Evolutionary conservation across 805 yeast genomes (phyloP).

Genomic region (Starmera quercuum): DNA sequence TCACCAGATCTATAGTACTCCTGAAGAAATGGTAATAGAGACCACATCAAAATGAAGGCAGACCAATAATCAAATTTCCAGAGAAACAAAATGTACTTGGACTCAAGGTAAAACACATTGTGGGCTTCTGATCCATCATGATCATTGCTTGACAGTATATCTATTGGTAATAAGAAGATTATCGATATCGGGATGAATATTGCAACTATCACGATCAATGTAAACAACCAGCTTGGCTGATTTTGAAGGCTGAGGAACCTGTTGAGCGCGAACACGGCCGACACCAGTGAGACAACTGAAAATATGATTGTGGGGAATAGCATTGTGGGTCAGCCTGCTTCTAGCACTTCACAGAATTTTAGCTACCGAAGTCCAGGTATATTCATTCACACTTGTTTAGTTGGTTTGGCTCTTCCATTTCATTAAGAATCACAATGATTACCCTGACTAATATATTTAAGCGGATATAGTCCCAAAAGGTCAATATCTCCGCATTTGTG

Average conservation of each 20-base stretch:
- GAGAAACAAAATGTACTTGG: conserved; percentile 40
- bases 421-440: too few relatives aligned
- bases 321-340: too few relatives aligned
- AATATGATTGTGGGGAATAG: conserved; percentile 14
- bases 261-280: conserved; percentile 13
- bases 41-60: conserved; percentile 76
- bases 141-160: conserved; percentile 45
- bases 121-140: conserved; percentile 1
- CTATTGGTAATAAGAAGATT: conserved; percentile 67
- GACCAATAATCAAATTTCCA: conserved; percentile 81
- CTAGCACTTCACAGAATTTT: too few relatives aligned
- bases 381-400: too few relatives aligned
- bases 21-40: conserved; percentile 62
- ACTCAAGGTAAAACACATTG: conserved; percentile 38
- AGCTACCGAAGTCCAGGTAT: too few relatives aligned
- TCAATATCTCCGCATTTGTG: too few relatives aligned
- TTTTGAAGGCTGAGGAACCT: conserved; percentile 10
- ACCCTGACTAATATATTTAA: too few relatives aligned
- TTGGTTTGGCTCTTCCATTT: too few relatives aligned
- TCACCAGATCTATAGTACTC: conserved; percentile 69
- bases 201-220: conserved; percentile 35
- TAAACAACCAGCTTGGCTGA: conserved; percentile 16
- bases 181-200: conserved; percentile 71
- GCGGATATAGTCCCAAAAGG: too few relatives aligned
- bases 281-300: conserved; percentile 10